Conservation (phyloP, 192 early-diverging fungal genomes). For the Coemansia sp. region DNA sequence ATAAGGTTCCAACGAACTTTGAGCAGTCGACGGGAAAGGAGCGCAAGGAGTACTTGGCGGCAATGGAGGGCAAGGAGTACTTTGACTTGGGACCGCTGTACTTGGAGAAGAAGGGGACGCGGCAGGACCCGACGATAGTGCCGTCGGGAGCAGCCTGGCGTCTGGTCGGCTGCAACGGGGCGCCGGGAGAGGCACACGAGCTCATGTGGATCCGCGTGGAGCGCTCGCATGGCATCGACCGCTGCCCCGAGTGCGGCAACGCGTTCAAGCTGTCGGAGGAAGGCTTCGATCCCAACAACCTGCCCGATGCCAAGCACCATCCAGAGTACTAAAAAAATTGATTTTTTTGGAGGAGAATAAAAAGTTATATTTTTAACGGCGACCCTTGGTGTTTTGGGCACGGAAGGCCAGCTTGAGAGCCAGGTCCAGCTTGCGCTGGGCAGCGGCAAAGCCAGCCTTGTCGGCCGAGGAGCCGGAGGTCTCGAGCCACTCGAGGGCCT, state of each 20-base stretch:
- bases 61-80: constrained; percentile 81
- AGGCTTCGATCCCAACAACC: constrained; percentile 39
- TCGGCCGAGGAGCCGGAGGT: constrained; percentile 58
- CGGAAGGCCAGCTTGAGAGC: constrained; percentile 64
- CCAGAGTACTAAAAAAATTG: constrained; percentile 4
- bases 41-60: constrained; percentile 83
- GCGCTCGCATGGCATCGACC: constrained; percentile 72
- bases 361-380: constrained; percentile 23
- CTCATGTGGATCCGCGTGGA: constrained; percentile 87
- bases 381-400: constrained; percentile 22
- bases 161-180: constrained; percentile 92
- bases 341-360: background rate
- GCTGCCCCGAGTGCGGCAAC: constrained; percentile 94
- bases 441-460: constrained; percentile 61
- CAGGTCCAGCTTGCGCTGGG: constrained; percentile 72
- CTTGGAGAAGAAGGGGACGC: constrained; percentile 73
- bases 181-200: constrained; percentile 91
- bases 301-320: constrained; percentile 17
- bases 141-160: constrained; percentile 74
- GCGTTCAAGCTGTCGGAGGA: constrained; percentile 63
- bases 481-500: constrained; percentile 73
- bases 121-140: constrained; percentile 83
- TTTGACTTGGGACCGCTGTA: constrained; percentile 83
- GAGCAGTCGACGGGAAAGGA: constrained; percentile 89
- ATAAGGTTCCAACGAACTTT: constrained; percentile 74